Conservation (phyloP, 2,329 filamentous ascomycete genomes). For the Claviceps sp. region DNA sequence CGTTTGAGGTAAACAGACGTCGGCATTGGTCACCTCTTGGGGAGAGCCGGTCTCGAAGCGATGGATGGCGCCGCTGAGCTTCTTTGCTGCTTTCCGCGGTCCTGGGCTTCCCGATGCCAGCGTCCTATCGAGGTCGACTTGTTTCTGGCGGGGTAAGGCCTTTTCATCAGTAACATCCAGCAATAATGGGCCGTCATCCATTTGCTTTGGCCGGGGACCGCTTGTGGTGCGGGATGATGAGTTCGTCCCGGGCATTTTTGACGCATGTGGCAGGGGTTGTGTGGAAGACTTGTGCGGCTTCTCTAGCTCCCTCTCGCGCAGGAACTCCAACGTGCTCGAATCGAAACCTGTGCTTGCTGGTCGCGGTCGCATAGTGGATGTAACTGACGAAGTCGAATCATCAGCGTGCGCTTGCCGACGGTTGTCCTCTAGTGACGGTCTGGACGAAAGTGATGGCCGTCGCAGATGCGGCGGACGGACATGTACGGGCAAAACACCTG, state of each 20-base stretch:
- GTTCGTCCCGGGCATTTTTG: not conserved
- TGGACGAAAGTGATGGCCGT: slow-evolving; percentile 9
- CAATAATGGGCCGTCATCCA: slow-evolving; percentile 51
- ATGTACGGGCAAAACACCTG: slow-evolving; percentile 8
- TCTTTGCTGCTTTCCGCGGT: slow-evolving; percentile 75
- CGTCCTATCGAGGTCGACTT: slow-evolving; percentile 43
- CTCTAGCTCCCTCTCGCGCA: slow-evolving; percentile 59
- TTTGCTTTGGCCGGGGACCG: not conserved
- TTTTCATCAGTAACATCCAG: slow-evolving; percentile 58
- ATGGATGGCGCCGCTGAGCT: slow-evolving; percentile 88
- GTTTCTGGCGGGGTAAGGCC: slow-evolving; percentile 35
- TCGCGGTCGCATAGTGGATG: slow-evolving; percentile 39
- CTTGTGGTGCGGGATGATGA: not conserved
- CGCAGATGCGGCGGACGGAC: slow-evolving; percentile 14
- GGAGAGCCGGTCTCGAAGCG: slow-evolving; percentile 57
- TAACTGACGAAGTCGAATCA: slow-evolving; percentile 12
- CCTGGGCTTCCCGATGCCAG: slow-evolving; percentile 57
- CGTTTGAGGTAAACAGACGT: slow-evolving; percentile 17
- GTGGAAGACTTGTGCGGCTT: slow-evolving; percentile 20
- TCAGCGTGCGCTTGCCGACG: slow-evolving; percentile 9
- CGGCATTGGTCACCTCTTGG: slow-evolving; percentile 14
- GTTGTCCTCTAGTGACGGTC: slow-evolving; percentile 11
- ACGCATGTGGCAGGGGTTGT: not conserved
- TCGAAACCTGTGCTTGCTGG: slow-evolving; percentile 76
- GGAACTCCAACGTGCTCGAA: slow-evolving; percentile 60